A percentile compares a stretch with the other conserved stretches of the same genome.
These are phyloP conservation scores for Kodamaea kaohsiungensis DNA, from an alignment of 805 yeast genomes.

Conservation along the genomic window DNA sequence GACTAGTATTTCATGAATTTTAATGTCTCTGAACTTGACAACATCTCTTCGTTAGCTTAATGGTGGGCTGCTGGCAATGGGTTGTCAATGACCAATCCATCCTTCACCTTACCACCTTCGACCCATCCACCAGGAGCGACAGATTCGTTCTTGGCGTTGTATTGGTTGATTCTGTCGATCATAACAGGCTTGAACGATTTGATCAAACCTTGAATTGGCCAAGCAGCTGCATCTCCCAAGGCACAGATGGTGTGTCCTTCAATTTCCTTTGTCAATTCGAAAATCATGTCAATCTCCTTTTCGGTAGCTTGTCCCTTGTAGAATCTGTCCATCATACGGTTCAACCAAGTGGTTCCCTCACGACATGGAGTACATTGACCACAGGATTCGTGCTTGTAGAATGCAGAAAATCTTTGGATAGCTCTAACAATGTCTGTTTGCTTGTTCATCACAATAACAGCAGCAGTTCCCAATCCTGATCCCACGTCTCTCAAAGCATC, in stretches of 20 bases:
- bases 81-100: conserved; percentile 65
- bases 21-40: neutral
- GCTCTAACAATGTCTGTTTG: conserved; percentile 82
- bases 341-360: conserved; percentile 88
- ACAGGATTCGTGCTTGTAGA: conserved; percentile 90
- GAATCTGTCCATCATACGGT: conserved; percentile 82
- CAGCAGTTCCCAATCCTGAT: conserved; percentile 90
- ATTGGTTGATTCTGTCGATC: conserved; percentile 72
- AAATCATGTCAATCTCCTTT: conserved; percentile 81
- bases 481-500: conserved; percentile 85
- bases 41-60: conserved; percentile 11
- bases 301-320: conserved; percentile 75
- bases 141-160: conserved; percentile 48
- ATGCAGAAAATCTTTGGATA: conserved; percentile 80
- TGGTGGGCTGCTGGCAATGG: conserved; percentile 51
- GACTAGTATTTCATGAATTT: neutral
- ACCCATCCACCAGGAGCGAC: conserved; percentile 81
- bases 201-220: conserved; percentile 91
- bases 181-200: conserved; percentile 82
- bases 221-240: conserved; percentile 88
- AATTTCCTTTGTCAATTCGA: conserved; percentile 80
- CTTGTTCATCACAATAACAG: conserved; percentile 89
- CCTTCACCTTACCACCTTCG: conserved; percentile 53
- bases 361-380: conserved; percentile 96
- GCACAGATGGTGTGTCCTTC: conserved; percentile 95